Conservation (phyloP, 768 basidiomycete species). For the Candolleomyces efflorescens region DNA sequence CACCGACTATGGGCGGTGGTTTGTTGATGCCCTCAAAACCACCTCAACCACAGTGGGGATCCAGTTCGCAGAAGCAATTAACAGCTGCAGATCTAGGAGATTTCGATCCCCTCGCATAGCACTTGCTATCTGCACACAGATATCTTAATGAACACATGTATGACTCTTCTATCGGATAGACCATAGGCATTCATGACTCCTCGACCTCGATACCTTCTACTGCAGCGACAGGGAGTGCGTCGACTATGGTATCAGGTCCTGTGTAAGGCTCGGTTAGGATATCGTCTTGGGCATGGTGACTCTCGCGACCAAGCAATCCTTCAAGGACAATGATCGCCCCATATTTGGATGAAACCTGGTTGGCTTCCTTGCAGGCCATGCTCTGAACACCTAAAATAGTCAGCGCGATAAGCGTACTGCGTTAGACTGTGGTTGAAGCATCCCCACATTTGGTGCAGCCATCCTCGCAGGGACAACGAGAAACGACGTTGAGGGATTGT, state of each 20-base stretch:
- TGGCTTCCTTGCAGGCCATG: conserved; percentile 61
- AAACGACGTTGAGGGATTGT: conserved; percentile 54
- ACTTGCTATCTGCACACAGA: background rate
- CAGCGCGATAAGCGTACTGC: background rate
- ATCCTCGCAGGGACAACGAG: conserved; percentile 57
- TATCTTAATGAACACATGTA: too few relatives aligned
- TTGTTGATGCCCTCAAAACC: conserved; percentile 65
- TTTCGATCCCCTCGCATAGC: conserved; percentile 70
- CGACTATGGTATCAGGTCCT: conserved; percentile 48
- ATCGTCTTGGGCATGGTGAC: conserved; percentile 28
- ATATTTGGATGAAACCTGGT: conserved; percentile 67
- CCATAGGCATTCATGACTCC: conserved; percentile 1
- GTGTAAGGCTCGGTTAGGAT: conserved; percentile 10
- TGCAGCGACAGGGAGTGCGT: conserved; percentile 43
- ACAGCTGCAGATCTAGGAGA: conserved; percentile 75
- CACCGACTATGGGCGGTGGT: conserved; percentile 32
- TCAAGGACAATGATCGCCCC: conserved; percentile 71
- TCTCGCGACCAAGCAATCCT: conserved; percentile 47
- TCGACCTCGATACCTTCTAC: conserved; percentile 47
- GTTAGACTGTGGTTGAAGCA: background rate
- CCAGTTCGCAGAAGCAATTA: conserved; percentile 36
- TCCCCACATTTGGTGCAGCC: conserved; percentile 67
- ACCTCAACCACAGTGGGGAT: conserved; percentile 43
- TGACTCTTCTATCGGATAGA: too few relatives aligned
- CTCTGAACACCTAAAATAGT: conserved; percentile 57